phyloP scores from a whole-genome alignment of 129 eudicot species.

The Flaveria robusta region DNA sequence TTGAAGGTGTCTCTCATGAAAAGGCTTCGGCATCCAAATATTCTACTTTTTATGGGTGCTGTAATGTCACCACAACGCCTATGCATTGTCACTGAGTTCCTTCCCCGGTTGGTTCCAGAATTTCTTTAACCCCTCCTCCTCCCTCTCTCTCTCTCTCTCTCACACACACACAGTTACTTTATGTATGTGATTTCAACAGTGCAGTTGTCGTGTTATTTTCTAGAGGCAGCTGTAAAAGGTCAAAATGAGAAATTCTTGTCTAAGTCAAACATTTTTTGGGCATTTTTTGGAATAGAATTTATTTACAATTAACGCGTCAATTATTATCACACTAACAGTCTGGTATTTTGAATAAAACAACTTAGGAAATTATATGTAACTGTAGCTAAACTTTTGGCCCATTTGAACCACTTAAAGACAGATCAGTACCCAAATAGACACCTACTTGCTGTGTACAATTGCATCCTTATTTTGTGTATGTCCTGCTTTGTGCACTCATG shows the following conservation, averaged over 20 bases:
- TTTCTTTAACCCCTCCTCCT: slow-evolving; percentile 9
- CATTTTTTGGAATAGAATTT: not conserved
- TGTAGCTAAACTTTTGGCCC: not conserved
- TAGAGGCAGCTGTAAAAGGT: not conserved
- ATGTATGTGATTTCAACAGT: not conserved
- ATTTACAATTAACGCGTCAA: not conserved
- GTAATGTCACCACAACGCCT: slow-evolving; percentile 91
- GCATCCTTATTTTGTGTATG: too few species aligned
- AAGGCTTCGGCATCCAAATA: slow-evolving; percentile 93
- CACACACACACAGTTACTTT: not conserved
- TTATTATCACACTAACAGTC: not conserved
- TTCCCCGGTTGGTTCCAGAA: slow-evolving; percentile 72
- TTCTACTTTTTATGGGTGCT: slow-evolving; percentile 97
- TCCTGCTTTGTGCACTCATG: not conserved
- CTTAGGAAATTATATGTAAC: not conserved
- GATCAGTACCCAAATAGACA: not conserved
- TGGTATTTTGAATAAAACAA: not conserved
- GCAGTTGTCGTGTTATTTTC: not conserved
- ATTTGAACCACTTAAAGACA: not conserved
- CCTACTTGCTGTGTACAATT: not conserved
- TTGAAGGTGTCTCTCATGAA: slow-evolving; percentile 94
- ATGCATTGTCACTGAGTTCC: slow-evolving; percentile 97
- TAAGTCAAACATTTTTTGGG: not conserved
- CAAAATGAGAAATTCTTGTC: slow-evolving; percentile 3
- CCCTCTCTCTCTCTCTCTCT: not conserved